These are phyloP conservation scores for Entrophospora sp. DNA, from an alignment of 192 early-diverging fungal genomes.

Conservation along the genomic window DNA sequence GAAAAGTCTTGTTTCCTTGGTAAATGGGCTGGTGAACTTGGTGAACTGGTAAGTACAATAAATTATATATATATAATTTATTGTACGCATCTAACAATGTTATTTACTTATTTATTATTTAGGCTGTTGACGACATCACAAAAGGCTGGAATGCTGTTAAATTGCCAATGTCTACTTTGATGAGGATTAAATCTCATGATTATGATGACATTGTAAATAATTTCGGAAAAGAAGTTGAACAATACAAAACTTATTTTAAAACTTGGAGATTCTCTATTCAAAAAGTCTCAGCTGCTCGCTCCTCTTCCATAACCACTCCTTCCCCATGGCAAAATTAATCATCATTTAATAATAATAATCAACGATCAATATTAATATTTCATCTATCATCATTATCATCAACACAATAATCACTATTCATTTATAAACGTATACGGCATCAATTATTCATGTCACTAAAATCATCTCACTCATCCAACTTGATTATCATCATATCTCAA, in stretches of 20 bases:
- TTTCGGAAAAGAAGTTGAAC: conserved; percentile 14
- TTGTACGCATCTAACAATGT: not conserved
- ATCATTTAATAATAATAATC: too few relatives aligned
- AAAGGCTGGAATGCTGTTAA: not conserved
- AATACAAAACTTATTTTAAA: conserved; percentile 13
- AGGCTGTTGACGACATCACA: conserved; percentile 8
- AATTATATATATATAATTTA: not conserved
- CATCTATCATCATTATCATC: too few relatives aligned
- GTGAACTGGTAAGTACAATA: conserved; percentile 2
- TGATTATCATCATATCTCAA: too few relatives aligned
- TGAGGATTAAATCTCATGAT: not conserved
- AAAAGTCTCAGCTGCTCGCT: not conserved
- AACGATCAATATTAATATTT: too few relatives aligned
- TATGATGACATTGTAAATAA: conserved; percentile 1
- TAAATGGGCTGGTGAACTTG: conserved; percentile 15
- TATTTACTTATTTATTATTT: not conserved
- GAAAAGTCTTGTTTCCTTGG: not conserved
- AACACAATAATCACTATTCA: too few relatives aligned
- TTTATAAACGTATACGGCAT: too few relatives aligned
- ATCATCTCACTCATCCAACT: too few relatives aligned
- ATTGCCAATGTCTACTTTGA: not conserved
- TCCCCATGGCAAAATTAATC: too few relatives aligned
- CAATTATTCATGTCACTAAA: too few relatives aligned
- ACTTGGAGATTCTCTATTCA: conserved; percentile 10
- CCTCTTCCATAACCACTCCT: not conserved